Evolutionary conservation across 306 rosid genomes (phyloP), one percentile per base, ranked within the genome.

Genomic region (Cicer yamashitae): DNA sequence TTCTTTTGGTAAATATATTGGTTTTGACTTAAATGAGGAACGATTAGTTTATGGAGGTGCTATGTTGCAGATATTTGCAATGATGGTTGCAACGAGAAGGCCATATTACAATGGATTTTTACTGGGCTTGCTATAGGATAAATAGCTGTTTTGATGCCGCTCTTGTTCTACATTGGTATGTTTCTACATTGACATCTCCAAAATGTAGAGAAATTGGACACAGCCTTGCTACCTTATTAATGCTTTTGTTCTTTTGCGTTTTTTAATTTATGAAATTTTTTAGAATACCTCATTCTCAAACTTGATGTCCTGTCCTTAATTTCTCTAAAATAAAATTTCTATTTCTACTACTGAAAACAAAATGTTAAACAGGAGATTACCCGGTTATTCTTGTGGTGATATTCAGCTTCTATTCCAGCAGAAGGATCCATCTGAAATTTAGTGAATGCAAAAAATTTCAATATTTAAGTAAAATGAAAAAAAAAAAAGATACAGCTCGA

Each of bases 391-490:
- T 89, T 94, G 89, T 81, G 96, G 81, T 94, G 96, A 82, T 94
- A 94, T 34, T 91, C 98, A 68, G 91, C 85, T 85, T 94, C 98
- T 70, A 91, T 94, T 64, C 98, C 97, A 67, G 98, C 96, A 48
- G 91, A 61, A 70, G 85, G 90, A 14, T 94, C 96, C 97, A 91
- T 94, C 98, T 91, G 91, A 50, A 81, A 81, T 77, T 41, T 46
- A 47, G 80, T 71, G 82, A 81, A 47, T 39, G 53, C 40, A 71
- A 70, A 81, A 9, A 63, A 69, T 67, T 43, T 77, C 40, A 13
- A 61, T 78, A 71, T 10, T 71, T 56, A 53, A 51, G 47, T 43
- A n/a, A 51, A 78, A 62, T 37, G 38, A 57, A 52, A 44, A 4
- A 43, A 34, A 14, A 34, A 44, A 65, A 18, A 3, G 3, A 30